phyloP scores from a whole-genome alignment of 139 green algal genomes.

The Pleodorina starrii region DNA sequence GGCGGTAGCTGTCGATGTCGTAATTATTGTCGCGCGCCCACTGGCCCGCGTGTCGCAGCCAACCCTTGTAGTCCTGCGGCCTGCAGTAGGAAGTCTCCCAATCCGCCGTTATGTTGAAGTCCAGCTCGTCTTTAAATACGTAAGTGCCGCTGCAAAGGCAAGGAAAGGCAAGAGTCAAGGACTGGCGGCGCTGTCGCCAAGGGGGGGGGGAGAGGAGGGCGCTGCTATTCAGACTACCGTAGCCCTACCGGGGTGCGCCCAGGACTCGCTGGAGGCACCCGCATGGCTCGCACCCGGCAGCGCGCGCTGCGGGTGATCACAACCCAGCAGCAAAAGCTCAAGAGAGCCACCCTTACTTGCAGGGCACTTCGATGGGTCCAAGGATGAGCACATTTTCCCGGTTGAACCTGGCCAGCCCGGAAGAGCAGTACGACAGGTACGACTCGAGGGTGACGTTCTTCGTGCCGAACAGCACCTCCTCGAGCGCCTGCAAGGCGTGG shows the following conservation, averaged over 20 bases:
- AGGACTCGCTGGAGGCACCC: no score
- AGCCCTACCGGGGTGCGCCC: no score
- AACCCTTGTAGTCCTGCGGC: conserved; percentile 4
- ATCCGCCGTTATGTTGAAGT: not conserved
- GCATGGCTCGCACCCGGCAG: no score
- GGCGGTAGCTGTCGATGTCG: not conserved
- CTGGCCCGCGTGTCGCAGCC: conserved; percentile 9
- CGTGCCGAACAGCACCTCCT: not conserved
- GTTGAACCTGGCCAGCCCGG: not conserved
- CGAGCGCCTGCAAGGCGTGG: conserved; percentile 16
- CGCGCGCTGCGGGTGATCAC: no score
- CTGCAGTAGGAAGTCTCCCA: not conserved
- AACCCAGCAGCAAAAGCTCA: no score
- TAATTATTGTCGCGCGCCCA: not conserved
- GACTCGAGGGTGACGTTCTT: not conserved
- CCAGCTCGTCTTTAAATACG: not conserved
- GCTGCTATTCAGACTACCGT: no score
- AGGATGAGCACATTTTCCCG: conserved; percentile 21
- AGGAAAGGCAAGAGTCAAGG: no score
- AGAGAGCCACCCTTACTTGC: not conserved
- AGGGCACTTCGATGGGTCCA: conserved; percentile 3
- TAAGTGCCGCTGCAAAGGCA: not conserved
- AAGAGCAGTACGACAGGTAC: conserved; percentile 26
- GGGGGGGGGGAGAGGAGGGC: no score
- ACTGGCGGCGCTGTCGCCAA: no score